Conservation (phyloP, 148 eudicot species). For the Nepenthes mirabilis region DNA sequence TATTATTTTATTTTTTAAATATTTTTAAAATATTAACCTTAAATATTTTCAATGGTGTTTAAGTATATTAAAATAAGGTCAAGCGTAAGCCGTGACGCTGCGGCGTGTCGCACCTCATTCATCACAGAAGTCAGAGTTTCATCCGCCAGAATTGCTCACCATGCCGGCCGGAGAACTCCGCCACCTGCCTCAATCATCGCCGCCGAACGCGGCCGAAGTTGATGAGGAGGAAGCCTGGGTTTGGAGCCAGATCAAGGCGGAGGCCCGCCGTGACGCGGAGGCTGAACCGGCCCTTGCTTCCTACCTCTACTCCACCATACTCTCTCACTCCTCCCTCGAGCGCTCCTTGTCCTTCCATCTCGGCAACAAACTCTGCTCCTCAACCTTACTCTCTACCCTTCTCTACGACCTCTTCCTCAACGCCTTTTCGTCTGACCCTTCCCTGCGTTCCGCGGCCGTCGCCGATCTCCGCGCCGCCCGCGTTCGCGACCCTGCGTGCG, state of each 20-base stretch:
- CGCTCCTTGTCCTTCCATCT: slow-evolving; percentile 74
- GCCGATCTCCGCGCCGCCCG: slow-evolving; percentile 83
- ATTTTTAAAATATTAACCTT: too few relatives aligned
- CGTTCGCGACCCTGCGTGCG: slow-evolving; percentile 73
- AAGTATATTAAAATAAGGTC: too few relatives aligned
- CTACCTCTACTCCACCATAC: slow-evolving; percentile 69
- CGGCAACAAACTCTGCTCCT: slow-evolving; percentile 76
- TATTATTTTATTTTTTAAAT: too few relatives aligned
- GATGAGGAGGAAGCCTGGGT: slow-evolving; percentile 43
- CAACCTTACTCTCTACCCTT: slow-evolving; percentile 71
- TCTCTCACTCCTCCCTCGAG: slow-evolving; percentile 60
- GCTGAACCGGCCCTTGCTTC: slow-evolving; percentile 75
- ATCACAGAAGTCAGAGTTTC: too few relatives aligned
- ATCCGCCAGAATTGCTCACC: background rate
- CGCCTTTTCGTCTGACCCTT: slow-evolving; percentile 34
- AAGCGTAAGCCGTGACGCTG: too few relatives aligned
- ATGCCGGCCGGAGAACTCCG: slow-evolving; percentile 23
- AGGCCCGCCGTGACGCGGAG: slow-evolving; percentile 74
- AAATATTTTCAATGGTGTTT: too few relatives aligned
- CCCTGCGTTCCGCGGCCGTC: slow-evolving; percentile 51
- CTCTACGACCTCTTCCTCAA: slow-evolving; percentile 74
- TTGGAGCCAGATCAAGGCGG: slow-evolving; percentile 69
- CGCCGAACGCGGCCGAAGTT: background rate
- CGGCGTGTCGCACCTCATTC: too few relatives aligned
- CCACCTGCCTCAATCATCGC: slow-evolving; percentile 1